Evolutionary conservation across 2,329 filamentous ascomycete species (phyloP), one percentile per base, ranked within the genome.

Genomic region (Diaporthe longicolla): DNA sequence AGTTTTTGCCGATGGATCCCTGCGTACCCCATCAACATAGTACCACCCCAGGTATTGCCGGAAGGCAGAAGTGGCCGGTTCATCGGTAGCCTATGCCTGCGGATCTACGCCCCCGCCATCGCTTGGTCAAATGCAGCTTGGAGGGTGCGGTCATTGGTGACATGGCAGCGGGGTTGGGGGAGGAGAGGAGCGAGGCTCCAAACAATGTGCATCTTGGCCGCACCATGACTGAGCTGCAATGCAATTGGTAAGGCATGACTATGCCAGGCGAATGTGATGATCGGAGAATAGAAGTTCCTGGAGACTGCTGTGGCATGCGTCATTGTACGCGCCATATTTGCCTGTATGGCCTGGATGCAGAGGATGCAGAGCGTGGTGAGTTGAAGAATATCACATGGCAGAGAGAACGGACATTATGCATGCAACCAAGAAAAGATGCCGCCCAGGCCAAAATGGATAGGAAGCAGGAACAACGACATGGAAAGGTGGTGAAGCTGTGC

Each of bases 231-330:
- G 57, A 37, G 54, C 15, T 52, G 70, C 55, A 63, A 70, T 63
- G 54, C 73, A 71, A 72, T 71, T 58, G 52, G 57, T 73, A 70
- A 70, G 57, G 52, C 19, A 35, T 70, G 57, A 72, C 68, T 72
- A 61, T n/a, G 8, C n/a, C 19, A 50, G 6, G 24, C 13, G 29
- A 8, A 19, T 17, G 40, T 9, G 21, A 37, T 7, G 26, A 8
- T 32, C 63, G 63, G 63, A 52, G 9, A 52, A 66, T 40, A 37
- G 45, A 52, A 26, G 63, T 52, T 32, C 63, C 63, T 50, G 8
- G 8, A 10, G 2, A 35, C 4, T 35, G 43, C 43, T 37, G 29
- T 21, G 6, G 6, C 13, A 9, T 48, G 26, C 24, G 59, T 63
- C 40, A 48, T 32, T 48, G 48, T 21, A 19, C 17, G 24, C 43